Evolutionary conservation across 2,329 filamentous ascomycete genomes (phyloP), one percentile per base, ranked within the genome.

Genomic region (Colletotrichum magnum): DNA sequence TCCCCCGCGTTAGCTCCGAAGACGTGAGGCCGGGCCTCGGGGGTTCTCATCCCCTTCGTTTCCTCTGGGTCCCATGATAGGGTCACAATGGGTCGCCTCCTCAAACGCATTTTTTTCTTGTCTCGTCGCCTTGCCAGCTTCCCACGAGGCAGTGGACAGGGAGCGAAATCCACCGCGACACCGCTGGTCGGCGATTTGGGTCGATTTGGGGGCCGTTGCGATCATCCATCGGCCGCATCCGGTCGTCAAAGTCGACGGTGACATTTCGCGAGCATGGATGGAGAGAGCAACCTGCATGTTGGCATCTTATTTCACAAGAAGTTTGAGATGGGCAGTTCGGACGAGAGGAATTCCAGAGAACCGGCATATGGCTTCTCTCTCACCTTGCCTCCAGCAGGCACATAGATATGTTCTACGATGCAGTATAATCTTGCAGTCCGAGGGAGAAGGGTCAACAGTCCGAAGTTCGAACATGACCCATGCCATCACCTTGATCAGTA

Each of bases 1-100:
- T 59, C 56, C 66, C 61, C 66, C 66, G 62, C 66, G 47, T 61
- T 52, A 69, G 62, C 16, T 45, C 62, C 36, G 41, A 66, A 60
- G 28, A 32, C 28, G 28, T 32, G 28, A 53, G 48, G 36, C 26
- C 10, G 28, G 45, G 51, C 43, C 50, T 65, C 56, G 48, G 62
- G 66, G 61, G 45, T 36, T 24, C 18, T 52, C 53, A 39, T 24
- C 50, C 54, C 43, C 28, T 32, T 32, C 28, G 18, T 18, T 18
- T 18, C 18, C 28, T 9, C 36, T 57, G 61, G 65, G 28, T 53
- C 48, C 48, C 21, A 32, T 36, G 41, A 59, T 57, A 60, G 62
- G 62, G 36, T 57, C 39, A 56, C 51, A 48, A 57, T 60, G 56
- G 41, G 56, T 50, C 62, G 21, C 41, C 43, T 66, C 50, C 43